These are phyloP conservation scores for Globisporangium apiculatum DNA, from an alignment of 352 stramenopile genomes.

Conservation along the genomic window DNA sequence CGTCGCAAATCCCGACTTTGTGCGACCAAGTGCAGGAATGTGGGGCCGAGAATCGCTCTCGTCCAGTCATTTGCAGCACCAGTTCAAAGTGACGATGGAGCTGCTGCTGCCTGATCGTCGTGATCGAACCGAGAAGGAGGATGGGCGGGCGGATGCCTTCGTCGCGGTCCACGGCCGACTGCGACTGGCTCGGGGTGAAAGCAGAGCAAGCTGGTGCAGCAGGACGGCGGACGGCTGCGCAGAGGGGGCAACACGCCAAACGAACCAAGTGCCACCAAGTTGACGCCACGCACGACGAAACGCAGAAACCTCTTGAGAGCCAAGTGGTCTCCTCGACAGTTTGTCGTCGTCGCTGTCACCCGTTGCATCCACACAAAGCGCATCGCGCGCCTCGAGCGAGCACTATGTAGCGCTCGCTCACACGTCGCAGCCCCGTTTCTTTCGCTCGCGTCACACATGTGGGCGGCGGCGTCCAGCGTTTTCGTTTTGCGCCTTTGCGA, in stretches of 20 bases:
- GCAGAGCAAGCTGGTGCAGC: background rate
- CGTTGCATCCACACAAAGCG: background rate
- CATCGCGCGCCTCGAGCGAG: no score
- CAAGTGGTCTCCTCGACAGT: background rate
- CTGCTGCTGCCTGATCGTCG: no score
- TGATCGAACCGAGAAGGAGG: constrained; percentile 2
- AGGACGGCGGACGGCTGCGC: background rate
- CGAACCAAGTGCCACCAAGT: constrained; percentile 7
- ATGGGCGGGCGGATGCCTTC: background rate
- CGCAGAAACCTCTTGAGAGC: constrained; percentile 10
- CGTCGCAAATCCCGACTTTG: no score
- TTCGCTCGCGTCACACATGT: constrained; percentile 1
- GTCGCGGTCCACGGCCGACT: background rate
- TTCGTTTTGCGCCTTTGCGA: background rate
- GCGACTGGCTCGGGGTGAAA: background rate
- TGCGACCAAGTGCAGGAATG: background rate
- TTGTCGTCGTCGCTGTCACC: background rate
- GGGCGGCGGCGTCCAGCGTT: no score
- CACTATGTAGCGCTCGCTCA: background rate
- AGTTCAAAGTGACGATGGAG: background rate
- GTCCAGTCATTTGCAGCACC: constrained; percentile 1
- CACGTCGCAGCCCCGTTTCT: constrained; percentile 4
- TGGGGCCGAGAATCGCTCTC: constrained; percentile 1
- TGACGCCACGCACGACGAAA: constrained; percentile 9
- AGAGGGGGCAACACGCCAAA: constrained; percentile 13